Evolutionary conservation across 192 early-diverging fungal species (phyloP).

Genomic region (Piromyces sp.): DNA sequence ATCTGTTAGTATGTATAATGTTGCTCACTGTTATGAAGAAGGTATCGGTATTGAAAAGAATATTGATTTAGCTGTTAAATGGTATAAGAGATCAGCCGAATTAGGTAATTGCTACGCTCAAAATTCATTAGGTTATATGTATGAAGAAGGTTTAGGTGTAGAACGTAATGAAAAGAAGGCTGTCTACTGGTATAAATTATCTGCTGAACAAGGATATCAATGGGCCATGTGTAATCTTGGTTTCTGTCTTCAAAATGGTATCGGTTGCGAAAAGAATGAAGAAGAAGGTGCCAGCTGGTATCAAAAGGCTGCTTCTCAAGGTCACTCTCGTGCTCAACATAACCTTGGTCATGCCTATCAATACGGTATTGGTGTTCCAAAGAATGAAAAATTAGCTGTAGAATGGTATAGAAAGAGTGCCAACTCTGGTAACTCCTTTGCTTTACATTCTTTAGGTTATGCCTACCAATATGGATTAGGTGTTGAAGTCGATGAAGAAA

Average conservation of each 20-base stretch:
- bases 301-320: conserved; percentile 28
- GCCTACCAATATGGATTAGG: conserved; percentile 17
- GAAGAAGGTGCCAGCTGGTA: conserved; percentile 37
- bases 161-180: conserved; percentile 35
- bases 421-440: conserved; percentile 26
- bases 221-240: conserved; percentile 59
- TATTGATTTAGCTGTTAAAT: conserved; percentile 16
- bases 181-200: conserved; percentile 40
- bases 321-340: conserved; percentile 32
- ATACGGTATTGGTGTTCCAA: conserved; percentile 33
- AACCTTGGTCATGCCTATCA: conserved; percentile 47
- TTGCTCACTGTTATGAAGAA: conserved; percentile 38
- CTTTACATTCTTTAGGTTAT: conserved; percentile 24
- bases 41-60: conserved; percentile 15
- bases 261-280: conserved; percentile 27
- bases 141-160: conserved; percentile 61
- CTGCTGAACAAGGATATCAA: conserved; percentile 34
- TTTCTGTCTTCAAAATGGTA: conserved; percentile 52
- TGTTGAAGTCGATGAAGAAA: background rate
- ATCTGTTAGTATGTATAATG: conserved; percentile 34
- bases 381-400: conserved; percentile 27
- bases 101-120: conserved; percentile 54
- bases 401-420: conserved; percentile 39
- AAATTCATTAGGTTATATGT: conserved; percentile 64
- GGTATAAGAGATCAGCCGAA: conserved; percentile 38